A percentile compares a stretch with the other conserved stretches of the same genome.
Evolutionary conservation across 257 asterid genomes (phyloP).

Genomic region (Ocimum tenuiflorum): DNA sequence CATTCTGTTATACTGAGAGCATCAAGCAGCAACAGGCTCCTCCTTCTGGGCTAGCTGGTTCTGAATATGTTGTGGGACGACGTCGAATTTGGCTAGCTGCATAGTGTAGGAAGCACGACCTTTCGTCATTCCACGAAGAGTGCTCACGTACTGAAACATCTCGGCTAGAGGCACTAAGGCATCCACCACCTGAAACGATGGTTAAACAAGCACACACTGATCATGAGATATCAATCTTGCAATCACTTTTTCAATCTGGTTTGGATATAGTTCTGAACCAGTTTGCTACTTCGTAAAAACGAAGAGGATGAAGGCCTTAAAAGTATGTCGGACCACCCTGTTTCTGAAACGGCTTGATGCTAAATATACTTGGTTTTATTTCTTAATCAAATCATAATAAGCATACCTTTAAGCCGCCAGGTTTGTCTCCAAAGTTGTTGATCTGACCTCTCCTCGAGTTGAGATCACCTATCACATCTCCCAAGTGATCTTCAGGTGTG

Average conservation of each 20-base stretch:
- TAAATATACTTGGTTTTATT: background rate
- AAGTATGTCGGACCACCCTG: background rate
- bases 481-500: constrained; percentile 95
- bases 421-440: constrained; percentile 87
- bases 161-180: constrained; percentile 87
- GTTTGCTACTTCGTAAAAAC: background rate
- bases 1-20: background rate
- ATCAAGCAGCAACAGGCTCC: constrained; percentile 66
- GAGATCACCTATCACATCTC: constrained; percentile 94
- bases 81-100: constrained; percentile 93
- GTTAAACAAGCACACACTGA: background rate
- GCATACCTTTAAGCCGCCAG: constrained; percentile 95
- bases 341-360: background rate
- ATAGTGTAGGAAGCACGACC: constrained; percentile 93
- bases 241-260: too few relatives aligned
- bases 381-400: background rate
- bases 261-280: too few relatives aligned
- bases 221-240: background rate
- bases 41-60: constrained; percentile 72
- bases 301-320: background rate
- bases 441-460: constrained; percentile 96
- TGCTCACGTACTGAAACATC: constrained; percentile 96
- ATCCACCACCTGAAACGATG: constrained; percentile 67
- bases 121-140: constrained; percentile 87
- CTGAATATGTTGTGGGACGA: constrained; percentile 95